Conservation (phyloP, 2,329 filamentous ascomycete species). For the Botrytis byssoidea region DNA sequence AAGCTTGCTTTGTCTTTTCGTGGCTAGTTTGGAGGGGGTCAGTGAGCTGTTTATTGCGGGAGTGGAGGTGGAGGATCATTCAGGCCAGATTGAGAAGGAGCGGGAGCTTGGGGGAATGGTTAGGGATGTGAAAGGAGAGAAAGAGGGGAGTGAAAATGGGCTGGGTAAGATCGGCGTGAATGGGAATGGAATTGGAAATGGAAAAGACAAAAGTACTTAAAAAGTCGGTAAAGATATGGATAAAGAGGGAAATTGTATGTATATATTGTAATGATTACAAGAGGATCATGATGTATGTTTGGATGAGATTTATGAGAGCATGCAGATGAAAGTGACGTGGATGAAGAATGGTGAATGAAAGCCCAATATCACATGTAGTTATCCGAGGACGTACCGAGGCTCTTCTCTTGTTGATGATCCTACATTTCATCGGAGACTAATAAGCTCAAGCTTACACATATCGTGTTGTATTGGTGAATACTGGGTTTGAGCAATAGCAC, state of each 20-base stretch:
- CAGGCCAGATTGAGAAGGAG: conserved; percentile 32
- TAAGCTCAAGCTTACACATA: neutral
- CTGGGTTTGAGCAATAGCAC: neutral
- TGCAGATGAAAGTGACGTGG: neutral
- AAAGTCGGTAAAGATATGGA: neutral
- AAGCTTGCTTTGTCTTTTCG: conserved; percentile 84
- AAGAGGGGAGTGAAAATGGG: conserved; percentile 23
- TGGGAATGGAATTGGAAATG: conserved; percentile 22
- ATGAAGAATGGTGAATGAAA: neutral
- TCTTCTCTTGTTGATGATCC: neutral
- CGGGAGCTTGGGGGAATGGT: conserved; percentile 33
- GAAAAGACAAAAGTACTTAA: conserved; percentile 21
- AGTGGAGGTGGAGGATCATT: conserved; percentile 59
- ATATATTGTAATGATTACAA: conserved; percentile 8
- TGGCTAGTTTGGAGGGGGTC: conserved; percentile 80
- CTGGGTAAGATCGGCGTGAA: conserved; percentile 19
- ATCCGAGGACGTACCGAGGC: neutral
- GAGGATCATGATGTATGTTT: neutral
- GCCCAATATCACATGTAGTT: neutral
- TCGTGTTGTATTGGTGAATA: neutral
- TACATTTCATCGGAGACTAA: neutral
- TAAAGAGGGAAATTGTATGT: neutral
- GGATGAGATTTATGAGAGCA: neutral
- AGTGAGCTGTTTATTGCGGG: conserved; percentile 81
- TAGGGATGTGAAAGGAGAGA: conserved; percentile 15